Base-by-base conservation (phyloP, 2,329 filamentous ascomycete species). In the Phialophora macrospora region DNA sequence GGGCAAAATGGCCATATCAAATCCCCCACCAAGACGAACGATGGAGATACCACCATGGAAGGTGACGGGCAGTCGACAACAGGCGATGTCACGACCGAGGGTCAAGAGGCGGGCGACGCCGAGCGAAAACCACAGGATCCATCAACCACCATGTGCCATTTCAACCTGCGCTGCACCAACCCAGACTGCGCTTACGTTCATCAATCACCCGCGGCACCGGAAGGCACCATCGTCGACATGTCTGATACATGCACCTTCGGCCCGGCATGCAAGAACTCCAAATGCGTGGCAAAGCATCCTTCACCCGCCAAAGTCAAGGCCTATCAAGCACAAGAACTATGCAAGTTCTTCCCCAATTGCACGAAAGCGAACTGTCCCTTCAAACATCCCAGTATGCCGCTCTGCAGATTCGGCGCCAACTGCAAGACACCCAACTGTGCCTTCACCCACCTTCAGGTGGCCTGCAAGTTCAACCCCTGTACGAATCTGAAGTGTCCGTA, bases 381-480 rank as follows among this genome's bases (percentile, higher is more conserved):
- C 83, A 90, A 89, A 77, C 95, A 99, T 76, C 93, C 93, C 0
- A 86, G 85, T 30, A 92, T 92, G 86, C 92, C 92, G 6, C 84
- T 92, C 26, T 99, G 95, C 81, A 89, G 92, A 65, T 97, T 97
- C 75, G 95, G 95, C 30, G 90, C 90, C 55, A 92, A 94, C 75
- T 99, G 95, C 82, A 88, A 88, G 41, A 87, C 87, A 3, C 81
- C 88, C 12, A 88, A 88, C 67, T 99, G 95, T 86, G 93, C 92
- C 72, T 99, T 96, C 76, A 93, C 91, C 12, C 95, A 99, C 79
- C 81, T 90, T 71, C 88, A 89, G 77, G 91, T 89, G 55, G 86
- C 90, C 77, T 99, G 95, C 88, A 93, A 88, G 76, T 98, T 90
- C 80, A 93, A 88, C 72, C 95, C 94, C 0, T 99, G 95, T 79